Evolutionary conservation across 176 grass and related monocot genomes (phyloP).

Genomic region (Elaeis guineensis): DNA sequence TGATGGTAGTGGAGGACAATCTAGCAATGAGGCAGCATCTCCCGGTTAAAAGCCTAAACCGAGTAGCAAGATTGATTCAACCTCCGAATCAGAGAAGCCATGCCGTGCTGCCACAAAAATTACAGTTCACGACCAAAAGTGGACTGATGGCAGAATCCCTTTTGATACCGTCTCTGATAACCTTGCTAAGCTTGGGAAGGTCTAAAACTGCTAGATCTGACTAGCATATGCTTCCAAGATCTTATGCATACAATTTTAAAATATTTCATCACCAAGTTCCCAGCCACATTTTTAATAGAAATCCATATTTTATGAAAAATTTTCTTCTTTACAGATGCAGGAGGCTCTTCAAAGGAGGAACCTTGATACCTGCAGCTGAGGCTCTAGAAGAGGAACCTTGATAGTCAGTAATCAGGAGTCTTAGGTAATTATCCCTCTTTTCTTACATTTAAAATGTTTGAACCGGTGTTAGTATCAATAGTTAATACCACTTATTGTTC

Average conservation of each 20-base stretch:
- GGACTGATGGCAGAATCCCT: slow-evolving; percentile 63
- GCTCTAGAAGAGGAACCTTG: slow-evolving; percentile 64
- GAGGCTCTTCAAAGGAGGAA: slow-evolving; percentile 61
- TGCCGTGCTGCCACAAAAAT: slow-evolving; percentile 22
- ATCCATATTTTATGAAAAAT: too few species aligned
- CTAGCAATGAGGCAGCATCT: slow-evolving; percentile 40
- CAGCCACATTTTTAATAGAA: too few species aligned
- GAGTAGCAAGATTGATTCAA: slow-evolving; percentile 39
- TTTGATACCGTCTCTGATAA: slow-evolving; percentile 43
- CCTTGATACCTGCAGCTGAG: slow-evolving; percentile 38
- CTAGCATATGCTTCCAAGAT: too few species aligned
- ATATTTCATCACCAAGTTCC: too few species aligned
- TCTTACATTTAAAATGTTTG: neutral
- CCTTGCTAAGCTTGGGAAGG: slow-evolving; percentile 56
- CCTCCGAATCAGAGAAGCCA: slow-evolving; percentile 24
- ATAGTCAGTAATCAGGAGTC: slow-evolving; percentile 57
- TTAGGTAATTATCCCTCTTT: slow-evolving; percentile 32
- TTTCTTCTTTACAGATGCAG: slow-evolving; percentile 20
- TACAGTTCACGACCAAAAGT: slow-evolving; percentile 62
- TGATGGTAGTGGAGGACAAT: slow-evolving; percentile 35
- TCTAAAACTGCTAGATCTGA: neutral
- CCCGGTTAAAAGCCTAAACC: slow-evolving; percentile 44
- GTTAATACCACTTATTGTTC: neutral
- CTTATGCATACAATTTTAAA: too few species aligned
- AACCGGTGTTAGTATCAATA: neutral